Percentiles rank a stretch among this genome's conserved stretches.
phyloP scores from a whole-genome alignment of 2,329 filamentous ascomycete species.

The Fusarium circinatum region DNA sequence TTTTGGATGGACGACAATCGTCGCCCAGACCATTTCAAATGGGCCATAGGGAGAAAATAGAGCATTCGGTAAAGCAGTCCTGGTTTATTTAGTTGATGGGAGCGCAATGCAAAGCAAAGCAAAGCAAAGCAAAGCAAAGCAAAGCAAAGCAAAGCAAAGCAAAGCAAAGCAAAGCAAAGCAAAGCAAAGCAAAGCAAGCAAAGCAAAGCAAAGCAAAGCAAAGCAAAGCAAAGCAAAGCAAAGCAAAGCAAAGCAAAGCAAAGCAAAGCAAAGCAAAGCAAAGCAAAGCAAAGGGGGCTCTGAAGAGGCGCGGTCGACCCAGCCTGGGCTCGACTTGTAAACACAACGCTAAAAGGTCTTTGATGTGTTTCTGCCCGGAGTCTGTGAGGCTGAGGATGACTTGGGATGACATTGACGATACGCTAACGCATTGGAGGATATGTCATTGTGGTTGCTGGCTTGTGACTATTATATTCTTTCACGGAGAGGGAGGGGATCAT shows the following conservation, averaged over 20 bases:
- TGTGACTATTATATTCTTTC: neutral
- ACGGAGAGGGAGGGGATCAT: neutral
- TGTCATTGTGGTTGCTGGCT: slow-evolving; percentile 3
- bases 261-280: too few species aligned
- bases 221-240: too few species aligned
- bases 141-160: too few species aligned
- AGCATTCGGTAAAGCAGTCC: slow-evolving; percentile 13
- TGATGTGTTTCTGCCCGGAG: neutral
- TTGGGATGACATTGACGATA: slow-evolving; percentile 4
- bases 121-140: slow-evolving; percentile 4
- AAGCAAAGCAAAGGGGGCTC: slow-evolving; percentile 16
- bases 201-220: too few species aligned
- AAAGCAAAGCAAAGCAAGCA: too few species aligned
- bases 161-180: too few species aligned
- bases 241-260: too few species aligned
- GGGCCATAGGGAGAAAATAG: neutral
- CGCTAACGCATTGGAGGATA: slow-evolving; percentile 22
- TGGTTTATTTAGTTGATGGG: slow-evolving; percentile 11
- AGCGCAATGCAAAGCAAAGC: neutral
- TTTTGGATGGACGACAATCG: slow-evolving; percentile 11
- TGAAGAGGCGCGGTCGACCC: slow-evolving; percentile 30
- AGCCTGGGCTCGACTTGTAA: slow-evolving; percentile 3
- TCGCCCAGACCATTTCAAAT: slow-evolving; percentile 9
- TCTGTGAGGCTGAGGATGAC: slow-evolving; percentile 28
- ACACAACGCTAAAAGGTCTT: neutral